phyloP scores from a whole-genome alignment of 2,329 filamentous ascomycete genomes.

The Gaeumannomyces sp. region DNA sequence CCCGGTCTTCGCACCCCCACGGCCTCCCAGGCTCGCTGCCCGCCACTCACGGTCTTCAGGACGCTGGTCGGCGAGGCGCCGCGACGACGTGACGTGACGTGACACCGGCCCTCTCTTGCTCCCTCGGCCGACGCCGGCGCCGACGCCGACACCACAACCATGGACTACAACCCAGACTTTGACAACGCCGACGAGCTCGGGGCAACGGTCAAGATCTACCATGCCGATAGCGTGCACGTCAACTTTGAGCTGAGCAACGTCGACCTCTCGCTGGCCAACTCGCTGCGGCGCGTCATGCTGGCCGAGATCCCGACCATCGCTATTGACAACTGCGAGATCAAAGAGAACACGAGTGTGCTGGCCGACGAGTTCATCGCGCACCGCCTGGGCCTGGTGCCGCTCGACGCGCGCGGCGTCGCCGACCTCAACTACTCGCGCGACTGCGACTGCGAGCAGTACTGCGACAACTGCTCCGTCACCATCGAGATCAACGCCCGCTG shows the following conservation, averaged over 20 bases:
- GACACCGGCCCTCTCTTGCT: neutral
- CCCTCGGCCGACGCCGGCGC: neutral
- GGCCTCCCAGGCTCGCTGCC: neutral
- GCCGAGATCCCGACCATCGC: conserved; percentile 92
- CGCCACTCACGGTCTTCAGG: no score
- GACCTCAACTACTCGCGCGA: conserved; percentile 82
- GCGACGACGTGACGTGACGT: neutral
- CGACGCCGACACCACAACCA: conserved; percentile 20
- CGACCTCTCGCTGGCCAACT: conserved; percentile 88
- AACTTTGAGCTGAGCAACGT: conserved; percentile 89
- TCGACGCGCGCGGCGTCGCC: conserved; percentile 78
- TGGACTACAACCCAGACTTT: conserved; percentile 57
- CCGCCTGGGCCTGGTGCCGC: conserved; percentile 81
- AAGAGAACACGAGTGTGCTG: conserved; percentile 89
- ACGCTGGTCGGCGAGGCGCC: neutral
- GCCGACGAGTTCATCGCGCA: conserved; percentile 95
- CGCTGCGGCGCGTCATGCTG: conserved; percentile 82
- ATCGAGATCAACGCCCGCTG: conserved; percentile 82
- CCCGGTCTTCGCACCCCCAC: neutral
- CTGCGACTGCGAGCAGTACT: conserved; percentile 94
- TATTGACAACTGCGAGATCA: conserved; percentile 89
- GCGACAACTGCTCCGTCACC: conserved; percentile 82
- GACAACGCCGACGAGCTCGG: conserved; percentile 50
- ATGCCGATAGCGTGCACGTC: conserved; percentile 68
- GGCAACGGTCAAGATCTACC: conserved; percentile 54